phyloP scores from a whole-genome alignment of 2,329 filamentous ascomycete genomes.

The Lasiodiplodia sp. region DNA sequence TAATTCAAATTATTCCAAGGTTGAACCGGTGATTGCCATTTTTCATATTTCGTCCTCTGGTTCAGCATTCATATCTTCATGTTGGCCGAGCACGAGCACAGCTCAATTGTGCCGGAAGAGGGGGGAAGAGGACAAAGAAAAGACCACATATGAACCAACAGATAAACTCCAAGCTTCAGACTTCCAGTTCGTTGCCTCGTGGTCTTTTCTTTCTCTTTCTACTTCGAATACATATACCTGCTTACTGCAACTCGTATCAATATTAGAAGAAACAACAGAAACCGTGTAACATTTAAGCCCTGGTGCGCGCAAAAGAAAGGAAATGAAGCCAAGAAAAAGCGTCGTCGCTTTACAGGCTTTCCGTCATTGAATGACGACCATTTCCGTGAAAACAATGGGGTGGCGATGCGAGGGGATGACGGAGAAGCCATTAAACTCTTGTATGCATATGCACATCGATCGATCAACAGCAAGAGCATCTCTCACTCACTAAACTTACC shows the following conservation, averaged over 20 bases:
- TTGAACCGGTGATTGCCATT: neutral
- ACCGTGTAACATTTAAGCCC: neutral
- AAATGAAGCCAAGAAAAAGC: neutral
- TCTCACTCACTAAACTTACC: neutral
- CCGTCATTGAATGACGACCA: neutral
- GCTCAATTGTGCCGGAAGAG: neutral
- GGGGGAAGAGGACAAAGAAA: neutral
- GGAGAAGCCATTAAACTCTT: neutral
- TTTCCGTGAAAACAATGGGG: neutral
- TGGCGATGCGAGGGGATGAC: neutral
- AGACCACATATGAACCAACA: neutral
- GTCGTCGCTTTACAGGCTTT: neutral
- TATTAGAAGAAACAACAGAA: neutral
- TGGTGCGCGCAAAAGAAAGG: neutral
- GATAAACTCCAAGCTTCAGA: neutral
- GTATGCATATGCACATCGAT: slow-evolving; percentile 3
- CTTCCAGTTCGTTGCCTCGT: neutral
- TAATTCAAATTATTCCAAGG: neutral
- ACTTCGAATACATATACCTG: neutral
- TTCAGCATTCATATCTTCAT: neutral
- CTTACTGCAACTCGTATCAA: neutral
- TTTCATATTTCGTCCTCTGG: neutral
- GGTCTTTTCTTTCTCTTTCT: neutral
- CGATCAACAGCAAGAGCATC: neutral
- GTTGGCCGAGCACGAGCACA: neutral